phyloP scores from a whole-genome alignment of 192 early-diverging fungal species.

The Pilaira anomala region DNA sequence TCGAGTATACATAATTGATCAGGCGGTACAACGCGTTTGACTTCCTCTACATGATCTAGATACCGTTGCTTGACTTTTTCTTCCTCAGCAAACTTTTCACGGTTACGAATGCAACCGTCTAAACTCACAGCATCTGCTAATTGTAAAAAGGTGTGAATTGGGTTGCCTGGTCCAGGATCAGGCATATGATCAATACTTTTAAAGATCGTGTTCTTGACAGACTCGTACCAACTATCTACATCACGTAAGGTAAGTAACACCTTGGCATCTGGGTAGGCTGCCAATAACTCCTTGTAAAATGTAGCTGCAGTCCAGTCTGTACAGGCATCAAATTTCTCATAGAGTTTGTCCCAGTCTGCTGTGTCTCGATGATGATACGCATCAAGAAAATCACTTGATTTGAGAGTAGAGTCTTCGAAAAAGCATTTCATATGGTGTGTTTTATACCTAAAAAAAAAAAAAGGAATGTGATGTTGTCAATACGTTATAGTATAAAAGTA shows the following conservation, averaged over 20 bases:
- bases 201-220: background rate
- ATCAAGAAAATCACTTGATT: background rate
- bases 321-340: constrained; percentile 15
- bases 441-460: constrained; percentile 19
- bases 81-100: too few relatives aligned
- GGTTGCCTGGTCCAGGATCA: too few relatives aligned
- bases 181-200: background rate
- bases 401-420: background rate
- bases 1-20: too few relatives aligned
- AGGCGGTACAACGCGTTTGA: too few relatives aligned
- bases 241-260: constrained; percentile 18
- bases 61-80: too few relatives aligned
- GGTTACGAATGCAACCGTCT: too few relatives aligned
- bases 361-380: constrained; percentile 4
- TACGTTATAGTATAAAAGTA: background rate
- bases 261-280: constrained; percentile 24
- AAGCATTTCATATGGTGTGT: constrained; percentile 20
- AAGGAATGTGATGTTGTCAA: too few relatives aligned
- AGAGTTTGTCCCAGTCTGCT: constrained; percentile 17
- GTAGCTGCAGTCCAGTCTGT: constrained; percentile 18
- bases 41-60: too few relatives aligned
- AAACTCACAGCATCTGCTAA: too few relatives aligned
- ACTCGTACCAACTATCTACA: constrained; percentile 24
- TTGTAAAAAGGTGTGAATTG: too few relatives aligned
- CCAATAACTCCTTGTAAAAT: constrained; percentile 20